These are phyloP conservation scores for Paraconiothyrium sp. DNA, from an alignment of 2,329 filamentous ascomycete species.

Conservation along the genomic window DNA sequence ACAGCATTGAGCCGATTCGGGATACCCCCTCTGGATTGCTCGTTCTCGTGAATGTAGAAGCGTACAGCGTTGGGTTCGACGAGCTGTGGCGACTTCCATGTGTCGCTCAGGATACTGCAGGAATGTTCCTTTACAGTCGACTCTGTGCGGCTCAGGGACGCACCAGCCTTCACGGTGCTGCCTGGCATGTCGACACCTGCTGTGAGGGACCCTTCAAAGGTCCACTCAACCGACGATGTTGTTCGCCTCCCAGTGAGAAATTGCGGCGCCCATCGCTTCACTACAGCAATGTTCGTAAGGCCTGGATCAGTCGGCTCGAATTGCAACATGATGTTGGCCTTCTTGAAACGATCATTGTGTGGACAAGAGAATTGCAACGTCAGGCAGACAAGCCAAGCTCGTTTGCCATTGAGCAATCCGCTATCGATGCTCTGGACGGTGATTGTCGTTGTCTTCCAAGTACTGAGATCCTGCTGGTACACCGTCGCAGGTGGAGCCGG, in stretches of 20 bases:
- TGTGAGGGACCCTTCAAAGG: conserved; percentile 6
- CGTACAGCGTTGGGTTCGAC: conserved; percentile 7
- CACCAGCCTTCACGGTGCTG: not conserved
- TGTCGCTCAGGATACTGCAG: conserved; percentile 9
- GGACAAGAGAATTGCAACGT: conserved; percentile 10
- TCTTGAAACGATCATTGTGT: conserved; percentile 15
- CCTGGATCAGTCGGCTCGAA: conserved; percentile 1
- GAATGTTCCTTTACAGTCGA: conserved; percentile 1
- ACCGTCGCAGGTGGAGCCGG: conserved; percentile 2
- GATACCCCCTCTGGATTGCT: conserved; percentile 3
- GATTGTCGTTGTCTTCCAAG: conserved; percentile 13
- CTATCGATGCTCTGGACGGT: conserved; percentile 11
- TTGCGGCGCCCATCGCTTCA: conserved; percentile 11
- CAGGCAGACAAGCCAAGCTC: conserved; percentile 7
- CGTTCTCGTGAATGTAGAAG: conserved; percentile 13
- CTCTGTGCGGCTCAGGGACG: not conserved
- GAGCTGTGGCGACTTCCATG: conserved; percentile 2
- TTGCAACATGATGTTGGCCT: conserved; percentile 13
- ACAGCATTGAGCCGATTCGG: conserved; percentile 13
- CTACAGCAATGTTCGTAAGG: not conserved
- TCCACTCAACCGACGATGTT: conserved; percentile 9
- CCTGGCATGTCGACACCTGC: conserved; percentile 10
- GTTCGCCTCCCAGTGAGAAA: conserved; percentile 8
- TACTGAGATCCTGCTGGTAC: conserved; percentile 11
- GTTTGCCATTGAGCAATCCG: conserved; percentile 2